Conservation (phyloP, 768 basidiomycete species). For the Tulasnella sp. region DNA sequence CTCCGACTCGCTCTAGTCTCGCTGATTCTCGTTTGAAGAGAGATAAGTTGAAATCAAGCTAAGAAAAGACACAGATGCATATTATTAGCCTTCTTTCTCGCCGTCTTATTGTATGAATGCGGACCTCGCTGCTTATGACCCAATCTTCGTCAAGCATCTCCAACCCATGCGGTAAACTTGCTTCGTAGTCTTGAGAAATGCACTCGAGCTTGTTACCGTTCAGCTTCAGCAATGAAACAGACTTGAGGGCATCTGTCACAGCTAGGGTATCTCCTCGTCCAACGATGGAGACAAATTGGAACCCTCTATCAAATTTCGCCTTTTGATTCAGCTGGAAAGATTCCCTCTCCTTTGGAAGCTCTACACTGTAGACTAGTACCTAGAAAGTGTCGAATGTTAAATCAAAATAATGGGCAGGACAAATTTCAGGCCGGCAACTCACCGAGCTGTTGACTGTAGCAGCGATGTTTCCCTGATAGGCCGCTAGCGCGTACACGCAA, state of each 20-base stretch:
- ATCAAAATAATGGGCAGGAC: not conserved
- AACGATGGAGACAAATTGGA: conserved; percentile 66
- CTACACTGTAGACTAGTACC: conserved; percentile 51
- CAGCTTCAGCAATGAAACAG: conserved; percentile 65
- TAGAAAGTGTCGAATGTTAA: conserved; percentile 32
- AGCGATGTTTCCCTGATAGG: conserved; percentile 50
- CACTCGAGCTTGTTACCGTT: conserved; percentile 46
- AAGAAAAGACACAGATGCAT: not conserved
- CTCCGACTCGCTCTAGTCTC: conserved; percentile 60
- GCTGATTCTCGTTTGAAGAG: conserved; percentile 53
- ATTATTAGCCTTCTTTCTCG: not conserved
- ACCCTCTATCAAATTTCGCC: conserved; percentile 76
- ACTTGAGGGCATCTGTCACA: conserved; percentile 77
- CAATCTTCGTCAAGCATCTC: conserved; percentile 53
- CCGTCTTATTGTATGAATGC: conserved; percentile 35
- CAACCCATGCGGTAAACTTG: conserved; percentile 68
- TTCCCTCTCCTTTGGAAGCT: conserved; percentile 38
- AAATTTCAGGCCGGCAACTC: conserved; percentile 35
- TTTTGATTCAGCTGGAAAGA: conserved; percentile 44
- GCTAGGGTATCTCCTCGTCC: conserved; percentile 54
- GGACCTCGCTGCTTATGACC: conserved; percentile 73
- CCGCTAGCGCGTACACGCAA: conserved; percentile 63
- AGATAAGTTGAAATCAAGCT: conserved; percentile 68
- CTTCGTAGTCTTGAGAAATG: conserved; percentile 69
- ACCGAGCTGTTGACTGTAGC: conserved; percentile 77